Percentiles rank a stretch among this genome's conserved stretches.
These are phyloP conservation scores for Apophysomyces sp. DNA, from an alignment of 371 early-diverging fungal species.

Conservation along the genomic window DNA sequence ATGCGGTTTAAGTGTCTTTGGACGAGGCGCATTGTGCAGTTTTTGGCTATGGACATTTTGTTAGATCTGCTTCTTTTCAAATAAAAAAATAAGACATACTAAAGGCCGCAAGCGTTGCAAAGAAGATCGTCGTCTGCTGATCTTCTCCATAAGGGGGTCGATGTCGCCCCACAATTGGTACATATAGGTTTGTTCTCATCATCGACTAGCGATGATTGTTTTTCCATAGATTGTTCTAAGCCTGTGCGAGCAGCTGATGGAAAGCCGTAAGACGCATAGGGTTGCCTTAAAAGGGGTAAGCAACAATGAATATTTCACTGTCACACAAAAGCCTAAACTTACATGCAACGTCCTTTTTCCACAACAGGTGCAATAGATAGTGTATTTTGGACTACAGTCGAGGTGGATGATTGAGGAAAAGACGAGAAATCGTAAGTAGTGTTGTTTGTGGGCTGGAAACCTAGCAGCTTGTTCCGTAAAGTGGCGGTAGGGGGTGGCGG, in stretches of 20 bases:
- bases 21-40: conserved; percentile 95
- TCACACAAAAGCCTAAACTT: not conserved
- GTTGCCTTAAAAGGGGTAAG: not conserved
- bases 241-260: conserved; percentile 2
- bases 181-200: conserved; percentile 40
- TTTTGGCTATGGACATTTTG: conserved; percentile 37
- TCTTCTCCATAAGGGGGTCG: conserved; percentile 92
- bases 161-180: conserved; percentile 81
- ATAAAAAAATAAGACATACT: conserved; percentile 27
- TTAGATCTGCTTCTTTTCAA: not conserved
- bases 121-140: conserved; percentile 72
- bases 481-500: conserved; percentile 17
- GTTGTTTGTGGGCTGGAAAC: not conserved
- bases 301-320: not conserved
- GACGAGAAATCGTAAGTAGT: not conserved
- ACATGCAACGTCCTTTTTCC: not conserved
- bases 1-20: conserved; percentile 30
- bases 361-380: not conserved
- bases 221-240: conserved; percentile 6
- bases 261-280: not conserved
- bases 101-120: conserved; percentile 95
- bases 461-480: conserved; percentile 8
- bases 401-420: not conserved
- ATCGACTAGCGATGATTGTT: conserved; percentile 8
- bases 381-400: not conserved